phyloP scores from a whole-genome alignment of 202 grass and related monocot genomes.

The Brachypodium distachyon region DNA sequence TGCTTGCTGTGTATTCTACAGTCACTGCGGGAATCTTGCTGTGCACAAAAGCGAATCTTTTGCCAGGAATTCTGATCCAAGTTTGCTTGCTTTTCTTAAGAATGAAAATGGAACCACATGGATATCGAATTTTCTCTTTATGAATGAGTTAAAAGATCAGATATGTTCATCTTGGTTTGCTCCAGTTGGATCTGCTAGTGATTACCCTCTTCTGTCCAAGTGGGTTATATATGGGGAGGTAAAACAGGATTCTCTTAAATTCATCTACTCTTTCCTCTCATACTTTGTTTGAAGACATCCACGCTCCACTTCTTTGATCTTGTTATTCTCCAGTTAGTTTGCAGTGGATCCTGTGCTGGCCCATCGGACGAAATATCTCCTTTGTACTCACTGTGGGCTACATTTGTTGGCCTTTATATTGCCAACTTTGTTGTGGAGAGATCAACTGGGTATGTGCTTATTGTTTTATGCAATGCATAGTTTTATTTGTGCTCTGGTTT shows the following conservation, averaged over 20 bases:
- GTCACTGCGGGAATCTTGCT: constrained; percentile 73
- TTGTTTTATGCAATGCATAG: constrained; percentile 2
- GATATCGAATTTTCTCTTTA: constrained; percentile 81
- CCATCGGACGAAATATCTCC: constrained; percentile 94
- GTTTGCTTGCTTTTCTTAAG: constrained; percentile 51
- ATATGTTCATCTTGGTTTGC: constrained; percentile 97
- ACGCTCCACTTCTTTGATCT: constrained; percentile 36
- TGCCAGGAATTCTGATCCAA: constrained; percentile 40
- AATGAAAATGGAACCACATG: constrained; percentile 61
- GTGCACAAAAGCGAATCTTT: constrained; percentile 51
- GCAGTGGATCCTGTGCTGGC: constrained; percentile 78
- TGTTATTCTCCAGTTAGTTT: constrained; percentile 68
- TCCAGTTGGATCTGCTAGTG: constrained; percentile 83
- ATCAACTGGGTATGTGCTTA: constrained; percentile 70
- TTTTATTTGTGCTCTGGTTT: constrained; percentile 4
- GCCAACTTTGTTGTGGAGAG: constrained; percentile 91
- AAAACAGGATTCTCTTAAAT: constrained; percentile 1
- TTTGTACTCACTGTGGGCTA: constrained; percentile 91
- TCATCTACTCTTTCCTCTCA: constrained; percentile 1
- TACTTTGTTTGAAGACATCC: background rate
- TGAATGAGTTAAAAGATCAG: constrained; percentile 89
- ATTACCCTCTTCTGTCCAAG: constrained; percentile 89
- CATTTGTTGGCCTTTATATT: constrained; percentile 90
- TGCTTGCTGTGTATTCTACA: constrained; percentile 95
- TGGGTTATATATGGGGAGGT: constrained; percentile 99